These are phyloP conservation scores for Cryoendolithus antarcticus DNA, from an alignment of 2,329 filamentous ascomycete genomes.

Conservation along the genomic window DNA sequence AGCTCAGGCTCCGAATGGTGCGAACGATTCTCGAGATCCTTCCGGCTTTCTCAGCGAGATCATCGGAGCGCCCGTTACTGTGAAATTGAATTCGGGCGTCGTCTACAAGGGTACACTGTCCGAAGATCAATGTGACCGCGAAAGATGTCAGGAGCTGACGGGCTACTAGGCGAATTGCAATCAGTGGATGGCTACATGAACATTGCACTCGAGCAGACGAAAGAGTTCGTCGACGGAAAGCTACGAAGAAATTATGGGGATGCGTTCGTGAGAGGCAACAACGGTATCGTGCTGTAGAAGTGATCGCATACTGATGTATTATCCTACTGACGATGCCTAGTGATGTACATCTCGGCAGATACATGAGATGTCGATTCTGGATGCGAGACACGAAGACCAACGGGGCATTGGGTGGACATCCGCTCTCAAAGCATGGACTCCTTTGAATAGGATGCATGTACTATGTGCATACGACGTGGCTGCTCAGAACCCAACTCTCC, in stretches of 20 bases:
- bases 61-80: constrained; percentile 83
- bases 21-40: constrained; percentile 72
- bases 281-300: constrained; percentile 26
- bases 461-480: too few relatives aligned
- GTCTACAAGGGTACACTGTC: constrained; percentile 71
- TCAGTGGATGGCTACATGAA: constrained; percentile 99
- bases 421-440: too few relatives aligned
- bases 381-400: too few relatives aligned
- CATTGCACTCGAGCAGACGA: constrained; percentile 91
- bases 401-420: too few relatives aligned
- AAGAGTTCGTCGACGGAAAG: constrained; percentile 78
- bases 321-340: constrained; percentile 14
- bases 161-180: constrained; percentile 66
- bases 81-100: constrained; percentile 97
- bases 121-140: neutral
- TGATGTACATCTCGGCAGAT: constrained; percentile 61
- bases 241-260: constrained; percentile 79
- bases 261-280: constrained; percentile 92
- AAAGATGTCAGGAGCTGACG: too few relatives aligned
- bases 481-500: too few relatives aligned
- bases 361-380: constrained; percentile 21
- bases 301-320: too few relatives aligned
- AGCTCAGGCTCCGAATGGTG: constrained; percentile 40
- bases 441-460: too few relatives aligned
- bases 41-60: constrained; percentile 89